Evolutionary conservation across 2,329 filamentous ascomycete species (phyloP).

Genomic region (Cordyceps cicadae): DNA sequence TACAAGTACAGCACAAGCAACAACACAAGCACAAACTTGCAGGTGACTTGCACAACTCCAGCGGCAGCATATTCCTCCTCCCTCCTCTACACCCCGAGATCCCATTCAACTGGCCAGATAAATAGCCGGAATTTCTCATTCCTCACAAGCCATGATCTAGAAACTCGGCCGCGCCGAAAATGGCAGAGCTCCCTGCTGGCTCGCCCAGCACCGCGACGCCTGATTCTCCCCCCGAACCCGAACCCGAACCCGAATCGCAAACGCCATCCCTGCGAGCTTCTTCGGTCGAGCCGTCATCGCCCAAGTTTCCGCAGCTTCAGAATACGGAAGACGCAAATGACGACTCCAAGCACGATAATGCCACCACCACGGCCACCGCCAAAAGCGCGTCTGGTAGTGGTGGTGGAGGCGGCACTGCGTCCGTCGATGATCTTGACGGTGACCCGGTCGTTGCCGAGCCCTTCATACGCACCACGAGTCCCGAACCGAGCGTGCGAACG

Average conservation of each 20-base stretch:
- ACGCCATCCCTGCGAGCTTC: background rate
- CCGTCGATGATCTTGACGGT: conserved; percentile 45
- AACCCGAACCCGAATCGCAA: background rate
- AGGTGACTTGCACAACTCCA: background rate
- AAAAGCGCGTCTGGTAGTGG: conserved; percentile 42
- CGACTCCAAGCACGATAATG: background rate
- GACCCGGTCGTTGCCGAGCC: conserved; percentile 50
- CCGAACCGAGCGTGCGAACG: conserved; percentile 30
- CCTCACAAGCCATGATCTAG: background rate
- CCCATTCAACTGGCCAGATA: background rate
- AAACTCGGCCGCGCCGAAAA: background rate
- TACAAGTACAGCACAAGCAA: background rate
- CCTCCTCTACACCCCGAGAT: background rate
- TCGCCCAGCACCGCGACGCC: background rate
- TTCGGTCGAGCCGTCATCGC: conserved; percentile 15
- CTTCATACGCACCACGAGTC: conserved; percentile 48
- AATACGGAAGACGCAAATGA: conserved; percentile 25
- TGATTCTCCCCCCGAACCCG: background rate
- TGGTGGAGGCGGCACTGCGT: conserved; percentile 46
- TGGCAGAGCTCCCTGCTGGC: conserved; percentile 1
- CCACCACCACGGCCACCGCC: conserved; percentile 19
- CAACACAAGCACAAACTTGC: background rate
- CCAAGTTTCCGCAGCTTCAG: conserved; percentile 28
- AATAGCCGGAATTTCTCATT: background rate
- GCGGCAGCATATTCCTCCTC: background rate